These are phyloP conservation scores for Daldinia childiae DNA, from an alignment of 495 filamentous ascomycete species.

Conservation along the genomic window DNA sequence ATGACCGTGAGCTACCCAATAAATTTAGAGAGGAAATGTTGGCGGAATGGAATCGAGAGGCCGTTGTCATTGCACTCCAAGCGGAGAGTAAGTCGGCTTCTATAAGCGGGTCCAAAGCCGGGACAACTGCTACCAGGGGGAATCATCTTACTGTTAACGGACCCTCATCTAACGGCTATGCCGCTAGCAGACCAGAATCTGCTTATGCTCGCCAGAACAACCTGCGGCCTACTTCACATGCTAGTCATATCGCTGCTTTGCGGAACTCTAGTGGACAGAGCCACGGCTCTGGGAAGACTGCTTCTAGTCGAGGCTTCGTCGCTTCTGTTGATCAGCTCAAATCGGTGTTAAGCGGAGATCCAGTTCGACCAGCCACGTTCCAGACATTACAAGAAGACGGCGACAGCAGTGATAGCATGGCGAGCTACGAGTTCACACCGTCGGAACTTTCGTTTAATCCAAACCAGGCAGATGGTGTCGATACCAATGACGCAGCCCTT, in stretches of 20 bases:
- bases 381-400: slow-evolving; percentile 47
- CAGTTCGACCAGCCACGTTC: slow-evolving; percentile 62
- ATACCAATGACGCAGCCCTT: slow-evolving; percentile 26
- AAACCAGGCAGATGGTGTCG: slow-evolving; percentile 37
- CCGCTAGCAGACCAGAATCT: slow-evolving; percentile 45
- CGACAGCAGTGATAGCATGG: slow-evolving; percentile 67
- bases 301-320: slow-evolving; percentile 70
- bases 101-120: slow-evolving; percentile 75
- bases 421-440: slow-evolving; percentile 63
- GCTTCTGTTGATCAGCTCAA: slow-evolving; percentile 91
- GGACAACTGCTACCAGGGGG: slow-evolving; percentile 64
- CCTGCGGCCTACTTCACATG: slow-evolving; percentile 54
- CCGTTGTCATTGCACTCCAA: slow-evolving; percentile 71
- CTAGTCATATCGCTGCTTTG: slow-evolving; percentile 43
- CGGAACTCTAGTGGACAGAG: slow-evolving; percentile 58
- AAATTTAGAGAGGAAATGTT: slow-evolving; percentile 75
- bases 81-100: slow-evolving; percentile 73
- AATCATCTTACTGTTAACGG: slow-evolving; percentile 68
- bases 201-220: slow-evolving; percentile 54
- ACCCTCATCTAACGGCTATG: slow-evolving; percentile 51
- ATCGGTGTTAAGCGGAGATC: slow-evolving; percentile 57
- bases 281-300: slow-evolving; percentile 60
- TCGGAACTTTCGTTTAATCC: slow-evolving; percentile 64
- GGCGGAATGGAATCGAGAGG: slow-evolving; percentile 76
- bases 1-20: slow-evolving; percentile 50